Percentiles rank a stretch among this genome's conserved stretches.
These are phyloP conservation scores for Blastobotrys petasosporus DNA, from an alignment of 1,139 yeast species.

Conservation along the genomic window DNA sequence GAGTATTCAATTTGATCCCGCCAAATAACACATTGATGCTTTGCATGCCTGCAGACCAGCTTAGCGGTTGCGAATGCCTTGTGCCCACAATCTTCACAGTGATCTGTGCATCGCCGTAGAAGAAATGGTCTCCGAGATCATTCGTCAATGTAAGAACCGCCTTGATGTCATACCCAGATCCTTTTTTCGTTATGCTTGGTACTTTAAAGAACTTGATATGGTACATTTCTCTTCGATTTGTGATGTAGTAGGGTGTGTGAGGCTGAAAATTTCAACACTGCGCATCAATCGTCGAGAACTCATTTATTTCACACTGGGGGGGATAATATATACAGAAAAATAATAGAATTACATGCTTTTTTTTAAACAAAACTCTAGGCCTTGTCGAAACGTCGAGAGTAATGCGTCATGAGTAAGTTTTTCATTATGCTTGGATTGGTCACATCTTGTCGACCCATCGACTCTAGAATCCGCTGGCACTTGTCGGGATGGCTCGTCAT, in stretches of 20 bases:
- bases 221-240: conserved; percentile 19
- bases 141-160: conserved; percentile 30
- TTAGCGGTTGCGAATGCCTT: neutral
- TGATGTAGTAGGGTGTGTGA: neutral
- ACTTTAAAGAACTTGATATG: conserved; percentile 26
- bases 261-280: conserved; percentile 2
- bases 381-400: conserved; percentile 10
- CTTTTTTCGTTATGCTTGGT: conserved; percentile 16
- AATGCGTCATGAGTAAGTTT: conserved; percentile 31
- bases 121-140: conserved; percentile 32
- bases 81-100: conserved; percentile 6
- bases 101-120: conserved; percentile 25
- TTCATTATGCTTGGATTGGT: conserved; percentile 30
- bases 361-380: neutral
- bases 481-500: conserved; percentile 29
- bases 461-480: conserved; percentile 28
- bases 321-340: neutral
- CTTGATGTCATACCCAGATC: conserved; percentile 13
- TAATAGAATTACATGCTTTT: neutral
- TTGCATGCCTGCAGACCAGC: conserved; percentile 19
- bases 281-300: neutral
- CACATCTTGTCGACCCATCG: conserved; percentile 28
- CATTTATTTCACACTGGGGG: neutral
- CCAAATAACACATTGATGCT: conserved; percentile 6
- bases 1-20: neutral